phyloP scores from a whole-genome alignment of 805 yeast species.

The Candida endomychidarum region DNA sequence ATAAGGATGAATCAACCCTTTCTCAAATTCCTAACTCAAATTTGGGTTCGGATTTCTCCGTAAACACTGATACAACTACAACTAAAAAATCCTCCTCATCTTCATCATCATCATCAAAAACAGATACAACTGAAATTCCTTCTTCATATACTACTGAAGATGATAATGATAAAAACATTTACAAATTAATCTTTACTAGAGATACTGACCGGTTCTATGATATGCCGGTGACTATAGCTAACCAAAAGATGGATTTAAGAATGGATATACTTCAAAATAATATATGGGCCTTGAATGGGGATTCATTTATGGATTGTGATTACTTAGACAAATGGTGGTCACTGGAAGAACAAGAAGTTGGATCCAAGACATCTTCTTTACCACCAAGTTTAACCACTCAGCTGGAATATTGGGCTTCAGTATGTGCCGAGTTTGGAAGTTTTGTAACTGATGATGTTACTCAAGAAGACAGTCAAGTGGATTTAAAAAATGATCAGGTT shows the following conservation, averaged over 20 bases:
- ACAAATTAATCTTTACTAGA: slow-evolving; percentile 14
- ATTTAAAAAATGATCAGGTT: slow-evolving; percentile 9
- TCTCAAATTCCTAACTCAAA: slow-evolving; percentile 16
- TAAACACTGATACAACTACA: slow-evolving; percentile 12
- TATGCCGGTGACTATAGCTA: slow-evolving; percentile 14
- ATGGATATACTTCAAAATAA: slow-evolving; percentile 39
- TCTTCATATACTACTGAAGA: slow-evolving; percentile 12
- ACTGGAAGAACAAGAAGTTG: slow-evolving; percentile 13
- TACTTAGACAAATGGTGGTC: slow-evolving; percentile 21
- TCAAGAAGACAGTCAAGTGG: slow-evolving; percentile 15
- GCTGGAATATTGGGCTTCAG: slow-evolving; percentile 21
- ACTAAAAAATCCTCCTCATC: neutral
- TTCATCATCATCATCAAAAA: neutral
- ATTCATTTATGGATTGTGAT: slow-evolving; percentile 25
- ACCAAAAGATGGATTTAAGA: slow-evolving; percentile 20
- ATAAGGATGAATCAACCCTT: slow-evolving; percentile 3
- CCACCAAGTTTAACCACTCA: slow-evolving; percentile 21
- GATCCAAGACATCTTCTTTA: slow-evolving; percentile 1
- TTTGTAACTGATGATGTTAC: slow-evolving; percentile 13
- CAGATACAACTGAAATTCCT: neutral
- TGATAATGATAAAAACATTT: slow-evolving; percentile 8
- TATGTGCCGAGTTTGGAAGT: slow-evolving; percentile 32
- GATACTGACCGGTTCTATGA: slow-evolving; percentile 10
- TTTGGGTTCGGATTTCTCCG: slow-evolving; percentile 14
- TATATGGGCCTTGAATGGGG: slow-evolving; percentile 36